Percentiles rank a stretch among this genome's conserved stretches.
Evolutionary conservation across 2,329 filamentous ascomycete species (phyloP).

Genomic region (Ceratocystis papillata): DNA sequence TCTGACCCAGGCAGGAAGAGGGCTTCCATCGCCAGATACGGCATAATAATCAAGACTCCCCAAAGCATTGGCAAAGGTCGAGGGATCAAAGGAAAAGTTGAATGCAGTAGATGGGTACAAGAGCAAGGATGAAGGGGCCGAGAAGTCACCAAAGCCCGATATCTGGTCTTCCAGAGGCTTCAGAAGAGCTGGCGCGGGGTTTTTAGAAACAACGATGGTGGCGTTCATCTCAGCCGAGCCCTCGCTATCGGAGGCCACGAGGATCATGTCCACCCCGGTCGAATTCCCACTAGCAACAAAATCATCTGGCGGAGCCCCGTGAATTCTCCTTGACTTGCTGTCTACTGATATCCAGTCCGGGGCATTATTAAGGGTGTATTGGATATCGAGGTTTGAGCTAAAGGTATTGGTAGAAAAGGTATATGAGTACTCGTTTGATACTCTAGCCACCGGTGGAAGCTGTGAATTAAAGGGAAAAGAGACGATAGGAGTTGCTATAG

Average conservation of each 20-base stretch:
- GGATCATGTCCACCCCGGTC: constrained; percentile 49
- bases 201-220: constrained; percentile 58
- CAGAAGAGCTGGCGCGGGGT: constrained; percentile 42
- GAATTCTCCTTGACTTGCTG: constrained; percentile 51
- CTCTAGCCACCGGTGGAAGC: constrained; percentile 65
- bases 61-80: constrained; percentile 52
- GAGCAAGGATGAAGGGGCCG: constrained; percentile 49
- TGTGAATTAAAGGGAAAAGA: constrained; percentile 75
- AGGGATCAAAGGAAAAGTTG: constrained; percentile 41
- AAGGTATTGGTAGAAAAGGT: constrained; percentile 67
- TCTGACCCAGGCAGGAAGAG: constrained; percentile 72
- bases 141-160: constrained; percentile 46
- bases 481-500: constrained; percentile 35
- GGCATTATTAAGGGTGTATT: constrained; percentile 52
- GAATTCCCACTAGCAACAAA: constrained; percentile 42
- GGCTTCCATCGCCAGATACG: constrained; percentile 64
- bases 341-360: constrained; percentile 70
- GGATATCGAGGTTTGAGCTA: constrained; percentile 46
- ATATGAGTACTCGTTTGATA: constrained; percentile 57
- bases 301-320: constrained; percentile 52
- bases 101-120: constrained; percentile 45
- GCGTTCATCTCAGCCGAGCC: constrained; percentile 55
- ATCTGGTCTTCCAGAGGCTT: constrained; percentile 51
- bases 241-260: constrained; percentile 58
- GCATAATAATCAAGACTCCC: constrained; percentile 61